Percentiles rank a stretch among this genome's conserved stretches.
Evolutionary conservation across 1,284 basidiomycete genomes (phyloP).

Genomic region (Amylostereum chailletii): DNA sequence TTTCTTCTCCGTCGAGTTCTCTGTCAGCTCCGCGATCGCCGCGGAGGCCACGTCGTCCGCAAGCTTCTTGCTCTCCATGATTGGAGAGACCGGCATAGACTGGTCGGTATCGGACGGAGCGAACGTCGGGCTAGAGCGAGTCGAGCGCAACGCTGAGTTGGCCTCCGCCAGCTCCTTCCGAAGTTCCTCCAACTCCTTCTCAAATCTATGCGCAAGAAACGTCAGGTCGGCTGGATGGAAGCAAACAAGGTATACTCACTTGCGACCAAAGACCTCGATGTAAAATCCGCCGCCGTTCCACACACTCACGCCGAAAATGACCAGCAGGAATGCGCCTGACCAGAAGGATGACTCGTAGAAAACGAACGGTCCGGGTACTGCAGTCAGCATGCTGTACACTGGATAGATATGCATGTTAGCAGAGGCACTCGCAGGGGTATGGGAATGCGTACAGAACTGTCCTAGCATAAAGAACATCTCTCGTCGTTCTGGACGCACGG

Average conservation of each 20-base stretch:
- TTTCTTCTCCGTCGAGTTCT: not conserved
- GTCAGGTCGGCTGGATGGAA: slow-evolving; percentile 5
- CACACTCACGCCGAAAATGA: slow-evolving; percentile 74
- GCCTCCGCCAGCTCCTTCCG: slow-evolving; percentile 78
- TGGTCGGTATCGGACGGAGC: slow-evolving; percentile 5
- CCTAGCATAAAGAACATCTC: slow-evolving; percentile 76
- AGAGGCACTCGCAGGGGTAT: not conserved
- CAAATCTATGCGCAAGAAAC: slow-evolving; percentile 50
- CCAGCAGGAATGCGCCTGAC: slow-evolving; percentile 69
- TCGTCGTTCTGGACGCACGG: slow-evolving; percentile 52
- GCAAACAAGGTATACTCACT: slow-evolving; percentile 44
- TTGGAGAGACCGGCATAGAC: slow-evolving; percentile 12
- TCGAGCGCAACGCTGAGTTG: slow-evolving; percentile 25
- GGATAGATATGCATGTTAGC: not conserved
- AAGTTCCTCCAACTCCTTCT: slow-evolving; percentile 80
- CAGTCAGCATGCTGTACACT: slow-evolving; percentile 84
- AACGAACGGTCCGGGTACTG: slow-evolving; percentile 76
- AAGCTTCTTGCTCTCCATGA: slow-evolving; percentile 5
- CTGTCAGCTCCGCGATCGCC: not conserved
- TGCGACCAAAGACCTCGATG: slow-evolving; percentile 92
- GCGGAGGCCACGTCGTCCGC: not conserved
- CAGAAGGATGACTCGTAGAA: slow-evolving; percentile 71
- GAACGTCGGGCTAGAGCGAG: slow-evolving; percentile 41
- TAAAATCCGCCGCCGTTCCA: slow-evolving; percentile 87
- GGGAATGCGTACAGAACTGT: slow-evolving; percentile 59